Evolutionary conservation across 306 rosid genomes (phyloP).

Genomic region (Corylus heterophylla): DNA sequence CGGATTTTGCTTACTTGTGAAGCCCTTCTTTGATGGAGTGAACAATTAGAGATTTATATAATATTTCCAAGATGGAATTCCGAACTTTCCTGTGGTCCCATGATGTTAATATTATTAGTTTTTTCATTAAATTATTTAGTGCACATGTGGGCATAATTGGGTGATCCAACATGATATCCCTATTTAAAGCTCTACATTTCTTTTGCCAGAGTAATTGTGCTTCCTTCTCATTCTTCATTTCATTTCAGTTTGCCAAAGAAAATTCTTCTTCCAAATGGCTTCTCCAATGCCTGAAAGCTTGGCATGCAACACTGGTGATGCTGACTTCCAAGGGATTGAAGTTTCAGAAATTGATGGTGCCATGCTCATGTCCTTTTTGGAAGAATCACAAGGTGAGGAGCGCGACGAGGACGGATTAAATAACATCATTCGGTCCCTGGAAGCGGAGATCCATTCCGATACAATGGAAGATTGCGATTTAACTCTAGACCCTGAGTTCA

Average conservation of each 20-base stretch:
- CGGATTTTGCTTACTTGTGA: conserved; percentile 31
- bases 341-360: conserved; percentile 34
- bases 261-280: conserved; percentile 35
- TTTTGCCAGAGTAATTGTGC: conserved; percentile 1
- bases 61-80: not conserved
- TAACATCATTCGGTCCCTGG: conserved; percentile 45
- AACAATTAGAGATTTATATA: conserved; percentile 14
- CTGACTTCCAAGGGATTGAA: conserved; percentile 28
- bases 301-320: conserved; percentile 30
- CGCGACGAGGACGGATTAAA: conserved; percentile 37
- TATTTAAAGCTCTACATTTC: conserved; percentile 34
- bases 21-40: conserved; percentile 20
- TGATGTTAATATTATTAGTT: not conserved
- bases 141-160: conserved; percentile 31
- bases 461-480: conserved; percentile 15
- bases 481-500: not conserved
- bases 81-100: not conserved
- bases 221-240: conserved; percentile 2
- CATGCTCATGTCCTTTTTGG: conserved; percentile 48
- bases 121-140: conserved; percentile 7
- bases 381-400: conserved; percentile 42
- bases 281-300: conserved; percentile 40
- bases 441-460: conserved; percentile 46
- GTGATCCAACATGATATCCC: conserved; percentile 7
- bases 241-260: not conserved